phyloP scores from a whole-genome alignment of 192 early-diverging fungal genomes.

The Coemansia sp. region DNA sequence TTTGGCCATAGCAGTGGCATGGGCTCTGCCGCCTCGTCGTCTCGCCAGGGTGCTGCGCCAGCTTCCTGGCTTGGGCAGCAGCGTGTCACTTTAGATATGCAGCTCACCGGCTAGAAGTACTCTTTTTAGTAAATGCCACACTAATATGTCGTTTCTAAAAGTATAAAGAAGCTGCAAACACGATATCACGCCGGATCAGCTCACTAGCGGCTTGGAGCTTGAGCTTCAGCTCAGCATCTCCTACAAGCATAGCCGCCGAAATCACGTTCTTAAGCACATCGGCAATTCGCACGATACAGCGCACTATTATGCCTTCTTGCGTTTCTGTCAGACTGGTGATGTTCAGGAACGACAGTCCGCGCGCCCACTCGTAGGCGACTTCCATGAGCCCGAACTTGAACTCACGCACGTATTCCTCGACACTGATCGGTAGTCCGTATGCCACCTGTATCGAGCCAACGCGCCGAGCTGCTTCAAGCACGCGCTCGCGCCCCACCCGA shows the following conservation, averaged over 20 bases:
- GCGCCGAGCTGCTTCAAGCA: constrained; percentile 66
- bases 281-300: constrained; percentile 89
- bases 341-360: constrained; percentile 86
- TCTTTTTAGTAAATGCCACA: not conserved
- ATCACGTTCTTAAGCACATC: constrained; percentile 91
- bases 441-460: constrained; percentile 73
- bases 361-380: constrained; percentile 98
- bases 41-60: constrained; percentile 44
- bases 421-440: constrained; percentile 61
- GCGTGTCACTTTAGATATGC: constrained; percentile 61
- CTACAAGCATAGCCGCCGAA: constrained; percentile 84
- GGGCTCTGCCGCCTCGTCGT: constrained; percentile 29
- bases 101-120: constrained; percentile 38
- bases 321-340: constrained; percentile 94
- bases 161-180: constrained; percentile 92
- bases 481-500: constrained; percentile 56
- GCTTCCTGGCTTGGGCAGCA: constrained; percentile 75
- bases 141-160: constrained; percentile 23
- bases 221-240: constrained; percentile 78
- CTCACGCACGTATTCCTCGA: constrained; percentile 51
- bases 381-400: constrained; percentile 90
- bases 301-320: constrained; percentile 92
- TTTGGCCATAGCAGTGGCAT: constrained; percentile 43
- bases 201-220: constrained; percentile 92
- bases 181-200: constrained; percentile 91